These are phyloP conservation scores for Salix dunnii DNA, from an alignment of 345 rosid species.

Conservation along the genomic window DNA sequence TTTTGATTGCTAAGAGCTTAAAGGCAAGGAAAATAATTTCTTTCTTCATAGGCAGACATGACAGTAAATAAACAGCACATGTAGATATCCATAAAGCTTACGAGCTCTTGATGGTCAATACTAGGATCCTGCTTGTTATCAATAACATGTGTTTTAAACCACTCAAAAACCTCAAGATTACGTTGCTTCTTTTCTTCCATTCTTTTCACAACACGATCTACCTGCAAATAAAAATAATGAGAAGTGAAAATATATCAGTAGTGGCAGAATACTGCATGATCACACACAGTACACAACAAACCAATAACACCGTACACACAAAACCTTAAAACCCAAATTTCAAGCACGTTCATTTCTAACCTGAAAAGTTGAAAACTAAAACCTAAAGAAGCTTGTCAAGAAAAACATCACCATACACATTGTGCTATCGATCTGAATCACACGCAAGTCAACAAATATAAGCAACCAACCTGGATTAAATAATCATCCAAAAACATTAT, in stretches of 20 bases:
- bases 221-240: conserved; percentile 29
- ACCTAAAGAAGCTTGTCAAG: background rate
- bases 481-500: conserved; percentile 84
- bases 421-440: background rate
- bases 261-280: background rate
- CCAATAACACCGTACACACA: background rate
- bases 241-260: conserved; percentile 8
- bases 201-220: conserved; percentile 51
- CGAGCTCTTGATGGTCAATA: conserved; percentile 71
- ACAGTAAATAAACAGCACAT: background rate
- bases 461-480: conserved; percentile 54
- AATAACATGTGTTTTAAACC: conserved; percentile 75
- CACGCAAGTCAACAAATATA: background rate
- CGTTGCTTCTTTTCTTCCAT: conserved; percentile 61
- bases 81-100: conserved; percentile 37
- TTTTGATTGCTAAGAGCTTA: too few relatives aligned
- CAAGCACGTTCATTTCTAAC: background rate
- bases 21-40: background rate
- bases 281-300: background rate
- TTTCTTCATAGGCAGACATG: background rate
- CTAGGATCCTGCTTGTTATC: conserved; percentile 68
- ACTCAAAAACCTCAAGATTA: conserved; percentile 56
- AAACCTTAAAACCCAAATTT: background rate
- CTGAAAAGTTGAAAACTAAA: background rate
- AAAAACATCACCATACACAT: background rate